Conservation (phyloP, 108 stramenopile genomes). For the Craspedostauros australis region DNA sequence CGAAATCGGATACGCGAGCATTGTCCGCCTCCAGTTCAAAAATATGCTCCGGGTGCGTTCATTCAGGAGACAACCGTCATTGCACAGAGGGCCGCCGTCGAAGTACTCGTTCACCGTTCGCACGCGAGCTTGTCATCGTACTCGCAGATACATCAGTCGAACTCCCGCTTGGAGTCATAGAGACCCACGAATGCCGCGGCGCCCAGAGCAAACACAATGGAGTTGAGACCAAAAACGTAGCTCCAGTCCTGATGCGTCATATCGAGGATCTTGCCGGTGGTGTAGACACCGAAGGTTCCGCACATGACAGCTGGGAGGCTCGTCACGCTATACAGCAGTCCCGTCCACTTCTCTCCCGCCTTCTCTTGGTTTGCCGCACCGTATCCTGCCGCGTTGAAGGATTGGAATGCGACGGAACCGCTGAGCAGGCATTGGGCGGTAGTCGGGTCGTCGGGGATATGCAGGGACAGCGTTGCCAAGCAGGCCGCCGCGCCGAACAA, state of each 20-base stretch:
- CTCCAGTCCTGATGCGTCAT: conserved; percentile 58
- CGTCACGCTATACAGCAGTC: conserved; percentile 63
- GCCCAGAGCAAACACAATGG: conserved; percentile 50
- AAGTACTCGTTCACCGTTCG: too few species aligned
- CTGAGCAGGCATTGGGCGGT: conserved; percentile 53
- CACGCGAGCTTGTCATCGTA: too few species aligned
- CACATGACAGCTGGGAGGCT: conserved; percentile 63
- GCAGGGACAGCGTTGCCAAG: conserved; percentile 41
- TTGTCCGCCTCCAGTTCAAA: too few species aligned
- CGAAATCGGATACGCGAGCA: too few species aligned
- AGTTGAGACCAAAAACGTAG: conserved; percentile 56
- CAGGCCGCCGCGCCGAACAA: conserved; percentile 70
- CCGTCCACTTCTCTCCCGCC: conserved; percentile 69
- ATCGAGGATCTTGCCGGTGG: conserved; percentile 66
- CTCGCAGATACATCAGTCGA: conserved; percentile 54
- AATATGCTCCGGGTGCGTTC: too few species aligned
- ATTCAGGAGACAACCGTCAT: too few species aligned
- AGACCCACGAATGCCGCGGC: conserved; percentile 56
- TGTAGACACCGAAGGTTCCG: conserved; percentile 59
- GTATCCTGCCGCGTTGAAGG: conserved; percentile 72
- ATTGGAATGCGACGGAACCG: conserved; percentile 53
- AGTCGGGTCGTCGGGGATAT: conserved; percentile 45
- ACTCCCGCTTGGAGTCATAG: conserved; percentile 67
- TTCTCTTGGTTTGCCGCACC: conserved; percentile 77
- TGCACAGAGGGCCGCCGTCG: too few species aligned